Conservation (phyloP, 1,139 yeast genomes). For the Kurtzmaniella quercitrusa region DNA sequence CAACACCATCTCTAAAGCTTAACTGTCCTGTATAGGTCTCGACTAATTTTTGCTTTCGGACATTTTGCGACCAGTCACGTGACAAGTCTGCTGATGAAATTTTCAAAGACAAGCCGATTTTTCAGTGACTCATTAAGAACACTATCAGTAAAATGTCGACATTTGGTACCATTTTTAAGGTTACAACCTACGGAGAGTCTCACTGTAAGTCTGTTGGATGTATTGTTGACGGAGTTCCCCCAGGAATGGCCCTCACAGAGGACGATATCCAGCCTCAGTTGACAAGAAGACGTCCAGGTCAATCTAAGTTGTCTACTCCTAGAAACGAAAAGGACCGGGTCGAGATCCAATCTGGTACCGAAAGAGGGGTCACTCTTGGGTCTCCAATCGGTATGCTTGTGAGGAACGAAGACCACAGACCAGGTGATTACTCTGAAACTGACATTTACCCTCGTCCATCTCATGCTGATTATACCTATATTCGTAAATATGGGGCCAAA, state of each 20-base stretch:
- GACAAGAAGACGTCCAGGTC: constrained; percentile 97
- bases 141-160: constrained; percentile 28
- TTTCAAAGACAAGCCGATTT: background rate
- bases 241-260: constrained; percentile 82
- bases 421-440: constrained; percentile 91
- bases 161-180: constrained; percentile 48
- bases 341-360: constrained; percentile 92
- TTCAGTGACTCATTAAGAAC: background rate
- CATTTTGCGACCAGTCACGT: background rate
- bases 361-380: constrained; percentile 84
- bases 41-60: too few species aligned
- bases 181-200: constrained; percentile 96
- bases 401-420: constrained; percentile 91
- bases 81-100: background rate
- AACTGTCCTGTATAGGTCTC: background rate
- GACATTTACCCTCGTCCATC: constrained; percentile 96
- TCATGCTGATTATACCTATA: constrained; percentile 94
- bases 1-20: too few species aligned
- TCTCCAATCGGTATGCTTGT: constrained; percentile 96
- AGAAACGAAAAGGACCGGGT: constrained; percentile 93
- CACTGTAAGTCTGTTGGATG: constrained; percentile 99
- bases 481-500: constrained; percentile 84
- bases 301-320: constrained; percentile 87
- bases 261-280: constrained; percentile 92
- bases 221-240: constrained; percentile 97